Evolutionary conservation across 768 basidiomycete genomes (phyloP), one percentile per base, ranked within the genome.

Genomic region (Trametes coccinea): DNA sequence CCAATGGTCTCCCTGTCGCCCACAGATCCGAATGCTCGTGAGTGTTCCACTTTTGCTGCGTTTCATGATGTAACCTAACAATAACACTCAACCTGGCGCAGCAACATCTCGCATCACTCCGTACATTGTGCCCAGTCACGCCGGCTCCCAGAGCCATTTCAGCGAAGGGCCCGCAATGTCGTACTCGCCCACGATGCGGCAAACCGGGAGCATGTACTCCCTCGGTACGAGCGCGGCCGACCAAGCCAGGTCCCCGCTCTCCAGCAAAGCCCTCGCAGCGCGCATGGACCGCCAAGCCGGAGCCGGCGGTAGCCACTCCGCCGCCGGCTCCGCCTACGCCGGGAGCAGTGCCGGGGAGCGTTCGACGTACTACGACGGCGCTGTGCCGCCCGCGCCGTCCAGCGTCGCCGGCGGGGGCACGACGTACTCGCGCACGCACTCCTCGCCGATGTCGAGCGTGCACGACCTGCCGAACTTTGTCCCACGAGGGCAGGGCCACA

Each of bases 371-470:
- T 27, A 17, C 11, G 46, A 47, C 22, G 46, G 46, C 9, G 46
- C 46, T 4, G 27, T 11, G 22, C 17, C 17, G 22, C 17, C 17
- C 22, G 46, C 46, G 6, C 22, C 46, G 6, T 47, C 46, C 17
- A 29, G 46, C 46, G 46, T 47, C 46, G 46, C 27, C 5, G 27
- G 46, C 22, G 22, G 22, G 14, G 46, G 46, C 46, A 47, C 46
- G 46, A n/a, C n/a, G 27, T 29, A 47, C 51, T 37, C 51, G 16
- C 51, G 27, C 51, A 52, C 51, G 13, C 51, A 52, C 34, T 52
- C 51, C 30, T 37, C 51, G 9, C 34, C 51, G 17, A 34, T 37
- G 17, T 52, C 51, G 17, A 52, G 34, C 37, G 33, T 52, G n/a
- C 51, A 37, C 51, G 51, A 52, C 17, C 33, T 52, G 16, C 51